A percentile compares a stretch with the other conserved stretches of the same genome.
Conservation (phyloP, 176 grass and related monocot genomes). For the Cocos nucifera region DNA sequence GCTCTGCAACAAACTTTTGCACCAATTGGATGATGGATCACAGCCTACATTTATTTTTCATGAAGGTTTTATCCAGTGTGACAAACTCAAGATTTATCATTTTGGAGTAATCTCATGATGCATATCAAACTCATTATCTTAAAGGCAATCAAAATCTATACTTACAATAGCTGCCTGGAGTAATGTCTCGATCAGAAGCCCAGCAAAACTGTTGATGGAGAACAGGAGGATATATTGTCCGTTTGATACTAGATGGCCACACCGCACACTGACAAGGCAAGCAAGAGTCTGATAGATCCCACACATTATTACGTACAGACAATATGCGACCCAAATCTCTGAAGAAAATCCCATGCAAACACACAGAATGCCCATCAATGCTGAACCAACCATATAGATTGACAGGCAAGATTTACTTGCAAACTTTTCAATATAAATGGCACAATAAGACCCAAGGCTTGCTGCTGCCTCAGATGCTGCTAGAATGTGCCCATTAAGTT, state of each 20-base stretch:
- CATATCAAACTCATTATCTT: too few relatives aligned
- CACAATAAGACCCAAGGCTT: constrained; percentile 20
- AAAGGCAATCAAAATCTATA: not conserved
- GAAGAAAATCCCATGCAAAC: constrained; percentile 3
- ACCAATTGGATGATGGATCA: too few relatives aligned
- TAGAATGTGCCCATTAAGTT: constrained; percentile 12
- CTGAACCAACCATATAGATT: constrained; percentile 8
- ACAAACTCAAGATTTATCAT: too few relatives aligned
- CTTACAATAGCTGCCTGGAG: constrained; percentile 15
- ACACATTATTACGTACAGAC: constrained; percentile 1
- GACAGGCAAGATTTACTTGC: not conserved
- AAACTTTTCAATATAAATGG: constrained; percentile 13
- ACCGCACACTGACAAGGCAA: constrained; percentile 18
- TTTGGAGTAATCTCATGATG: too few relatives aligned
- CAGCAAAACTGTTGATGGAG: constrained; percentile 13
- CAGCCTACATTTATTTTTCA: too few relatives aligned
- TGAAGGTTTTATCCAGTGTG: too few relatives aligned
- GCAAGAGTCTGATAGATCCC: constrained; percentile 13
- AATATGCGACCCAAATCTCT: constrained; percentile 9
- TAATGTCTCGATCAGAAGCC: constrained; percentile 10
- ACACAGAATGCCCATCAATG: constrained; percentile 11
- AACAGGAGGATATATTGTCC: constrained; percentile 9
- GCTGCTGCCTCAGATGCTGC: constrained; percentile 13
- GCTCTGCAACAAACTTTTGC: too few relatives aligned
- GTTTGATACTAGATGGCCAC: constrained; percentile 5